Evolutionary conservation across 306 rosid genomes (phyloP).

Genomic region (Argentina anserina): DNA sequence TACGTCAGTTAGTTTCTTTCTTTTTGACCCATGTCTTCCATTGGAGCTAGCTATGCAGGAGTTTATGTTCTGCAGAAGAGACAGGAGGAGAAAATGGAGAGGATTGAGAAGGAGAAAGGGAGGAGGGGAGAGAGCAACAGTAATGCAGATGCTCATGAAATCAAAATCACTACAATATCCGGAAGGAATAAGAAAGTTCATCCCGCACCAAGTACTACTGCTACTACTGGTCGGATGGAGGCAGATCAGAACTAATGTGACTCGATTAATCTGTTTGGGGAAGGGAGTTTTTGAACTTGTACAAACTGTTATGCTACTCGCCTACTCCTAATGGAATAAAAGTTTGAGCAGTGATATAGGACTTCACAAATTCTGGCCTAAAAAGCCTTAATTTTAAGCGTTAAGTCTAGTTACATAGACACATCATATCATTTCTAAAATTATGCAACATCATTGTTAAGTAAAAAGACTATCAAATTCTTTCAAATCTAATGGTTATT

Average conservation of each 20-base stretch:
- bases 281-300: neutral
- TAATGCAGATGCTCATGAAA: neutral
- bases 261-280: neutral
- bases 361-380: too few species aligned
- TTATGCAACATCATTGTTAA: too few species aligned
- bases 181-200: conserved; percentile 22
- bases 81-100: conserved; percentile 33
- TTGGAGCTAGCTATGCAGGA: conserved; percentile 33
- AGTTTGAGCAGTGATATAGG: too few species aligned
- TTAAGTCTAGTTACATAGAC: too few species aligned
- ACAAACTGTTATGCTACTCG: neutral
- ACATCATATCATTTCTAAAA: too few species aligned
- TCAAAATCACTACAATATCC: neutral
- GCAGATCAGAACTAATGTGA: neutral
- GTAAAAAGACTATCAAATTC: too few species aligned
- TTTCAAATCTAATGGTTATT: too few species aligned
- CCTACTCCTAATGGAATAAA: too few species aligned
- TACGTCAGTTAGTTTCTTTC: neutral
- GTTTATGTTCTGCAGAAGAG: conserved; percentile 34
- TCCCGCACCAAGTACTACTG: conserved; percentile 8
- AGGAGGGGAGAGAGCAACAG: conserved; percentile 5
- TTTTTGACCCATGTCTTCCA: conserved; percentile 27
- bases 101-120: conserved; percentile 27
- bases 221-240: neutral
- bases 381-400: too few species aligned